phyloP scores from a whole-genome alignment of 495 filamentous ascomycete genomes.

The Penicillium herquei region DNA sequence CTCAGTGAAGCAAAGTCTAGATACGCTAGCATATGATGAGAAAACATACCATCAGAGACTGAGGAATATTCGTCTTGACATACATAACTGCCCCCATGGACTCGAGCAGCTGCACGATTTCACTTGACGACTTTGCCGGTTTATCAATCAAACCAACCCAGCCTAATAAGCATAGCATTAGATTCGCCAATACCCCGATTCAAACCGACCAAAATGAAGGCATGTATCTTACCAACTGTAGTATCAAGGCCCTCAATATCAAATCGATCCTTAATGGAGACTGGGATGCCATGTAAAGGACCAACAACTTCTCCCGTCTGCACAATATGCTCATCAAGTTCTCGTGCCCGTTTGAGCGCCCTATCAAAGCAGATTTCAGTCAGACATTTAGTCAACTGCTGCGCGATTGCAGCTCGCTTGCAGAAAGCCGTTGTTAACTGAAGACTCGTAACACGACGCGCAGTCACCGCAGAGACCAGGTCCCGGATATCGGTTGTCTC shows the following conservation, averaged over 20 bases:
- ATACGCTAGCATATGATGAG: not conserved
- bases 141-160: slow-evolving; percentile 31
- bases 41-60: slow-evolving; percentile 42
- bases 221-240: slow-evolving; percentile 29
- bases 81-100: slow-evolving; percentile 50
- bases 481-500: slow-evolving; percentile 38
- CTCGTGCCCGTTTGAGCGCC: slow-evolving; percentile 35
- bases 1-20: no score
- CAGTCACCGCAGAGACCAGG: slow-evolving; percentile 29
- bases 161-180: slow-evolving; percentile 8
- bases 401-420: slow-evolving; percentile 56
- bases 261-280: slow-evolving; percentile 65
- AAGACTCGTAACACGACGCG: slow-evolving; percentile 8
- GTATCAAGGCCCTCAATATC: slow-evolving; percentile 52
- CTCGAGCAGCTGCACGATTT: slow-evolving; percentile 23
- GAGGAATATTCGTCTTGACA: slow-evolving; percentile 60
- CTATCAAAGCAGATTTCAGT: slow-evolving; percentile 60
- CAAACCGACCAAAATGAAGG: not conserved
- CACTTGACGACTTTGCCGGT: slow-evolving; percentile 22
- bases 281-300: slow-evolving; percentile 64
- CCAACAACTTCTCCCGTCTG: slow-evolving; percentile 46
- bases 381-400: slow-evolving; percentile 55
- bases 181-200: not conserved
- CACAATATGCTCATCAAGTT: slow-evolving; percentile 38
- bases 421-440: slow-evolving; percentile 54